These are phyloP conservation scores for Metschnikowia continentalis DNA, from an alignment of 805 yeast genomes.

Conservation along the genomic window DNA sequence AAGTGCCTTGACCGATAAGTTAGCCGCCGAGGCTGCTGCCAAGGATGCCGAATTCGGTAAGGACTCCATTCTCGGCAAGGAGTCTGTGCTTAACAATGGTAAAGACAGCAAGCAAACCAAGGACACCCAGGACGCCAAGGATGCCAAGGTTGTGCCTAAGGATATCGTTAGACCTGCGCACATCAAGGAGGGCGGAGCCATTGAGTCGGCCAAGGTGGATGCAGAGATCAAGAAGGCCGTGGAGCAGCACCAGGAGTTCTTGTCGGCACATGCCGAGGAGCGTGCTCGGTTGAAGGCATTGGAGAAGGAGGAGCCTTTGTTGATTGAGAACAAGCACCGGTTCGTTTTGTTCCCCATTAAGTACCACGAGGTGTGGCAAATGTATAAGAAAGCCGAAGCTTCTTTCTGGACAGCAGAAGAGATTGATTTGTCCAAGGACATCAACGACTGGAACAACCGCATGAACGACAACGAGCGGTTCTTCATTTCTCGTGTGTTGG, in stretches of 20 bases:
- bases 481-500: constrained; percentile 88
- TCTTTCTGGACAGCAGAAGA: constrained; percentile 99
- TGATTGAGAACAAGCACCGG: constrained; percentile 79
- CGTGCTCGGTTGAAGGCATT: constrained; percentile 67
- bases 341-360: constrained; percentile 94
- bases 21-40: constrained; percentile 34
- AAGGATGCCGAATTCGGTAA: constrained; percentile 13
- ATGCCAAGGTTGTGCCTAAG: constrained; percentile 13
- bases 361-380: constrained; percentile 98
- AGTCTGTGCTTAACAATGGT: constrained; percentile 4
- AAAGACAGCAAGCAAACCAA: background rate
- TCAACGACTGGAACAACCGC: constrained; percentile 86
- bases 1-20: constrained; percentile 37
- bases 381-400: constrained; percentile 98
- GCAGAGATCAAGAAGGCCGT: constrained; percentile 25
- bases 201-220: constrained; percentile 20
- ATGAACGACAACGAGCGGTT: constrained; percentile 88
- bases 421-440: constrained; percentile 90
- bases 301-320: constrained; percentile 87
- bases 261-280: constrained; percentile 60
- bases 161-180: constrained; percentile 18
- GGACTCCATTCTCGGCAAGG: constrained; percentile 19
- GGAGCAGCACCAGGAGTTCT: constrained; percentile 50
- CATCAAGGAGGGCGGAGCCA: constrained; percentile 19
- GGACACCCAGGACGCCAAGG: constrained; percentile 3